phyloP scores from a whole-genome alignment of 1,284 basidiomycete genomes.

The Vanrija pseudolonga region DNA sequence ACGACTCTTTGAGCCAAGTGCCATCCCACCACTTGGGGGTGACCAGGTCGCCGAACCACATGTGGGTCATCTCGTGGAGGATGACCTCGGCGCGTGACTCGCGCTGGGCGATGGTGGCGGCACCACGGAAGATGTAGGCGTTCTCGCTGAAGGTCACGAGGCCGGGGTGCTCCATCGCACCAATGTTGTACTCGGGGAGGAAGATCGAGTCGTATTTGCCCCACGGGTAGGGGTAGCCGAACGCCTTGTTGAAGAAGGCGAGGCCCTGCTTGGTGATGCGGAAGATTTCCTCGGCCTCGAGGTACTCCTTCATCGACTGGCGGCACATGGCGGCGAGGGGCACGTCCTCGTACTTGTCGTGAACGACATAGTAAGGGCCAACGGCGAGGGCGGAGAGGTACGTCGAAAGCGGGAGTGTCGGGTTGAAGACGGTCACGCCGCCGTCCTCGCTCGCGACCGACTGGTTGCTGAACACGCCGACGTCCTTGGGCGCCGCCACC shows the following conservation, averaged over 20 bases:
- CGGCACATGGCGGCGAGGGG: conserved; percentile 6
- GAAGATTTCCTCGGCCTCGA: conserved; percentile 8
- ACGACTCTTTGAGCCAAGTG: conserved; percentile 13
- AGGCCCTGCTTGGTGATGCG: conserved; percentile 8
- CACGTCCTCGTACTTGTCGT: not conserved
- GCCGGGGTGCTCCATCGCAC: conserved; percentile 11
- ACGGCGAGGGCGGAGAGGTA: conserved; percentile 8
- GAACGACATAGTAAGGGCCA: conserved; percentile 5
- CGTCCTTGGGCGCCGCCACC: not conserved
- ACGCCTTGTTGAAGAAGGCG: conserved; percentile 3
- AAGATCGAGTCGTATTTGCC: conserved; percentile 14
- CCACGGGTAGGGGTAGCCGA: conserved; percentile 10
- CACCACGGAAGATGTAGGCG: conserved; percentile 11
- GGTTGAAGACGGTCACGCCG: not conserved
- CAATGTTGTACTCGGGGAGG: conserved; percentile 14
- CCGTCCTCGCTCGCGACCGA: not conserved
- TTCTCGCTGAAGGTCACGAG: conserved; percentile 8
- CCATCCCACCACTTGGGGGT: conserved; percentile 9
- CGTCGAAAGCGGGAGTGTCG: conserved; percentile 6
- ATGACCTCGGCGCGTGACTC: conserved; percentile 3
- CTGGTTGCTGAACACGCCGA: conserved; percentile 6
- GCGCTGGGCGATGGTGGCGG: conserved; percentile 2
- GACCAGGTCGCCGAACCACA: conserved; percentile 10
- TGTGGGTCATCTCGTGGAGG: conserved; percentile 11
- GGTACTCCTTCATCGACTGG: conserved; percentile 6